Conservation (phyloP, 495 filamentous ascomycete genomes). For the Aspergillus nanangensis region DNA sequence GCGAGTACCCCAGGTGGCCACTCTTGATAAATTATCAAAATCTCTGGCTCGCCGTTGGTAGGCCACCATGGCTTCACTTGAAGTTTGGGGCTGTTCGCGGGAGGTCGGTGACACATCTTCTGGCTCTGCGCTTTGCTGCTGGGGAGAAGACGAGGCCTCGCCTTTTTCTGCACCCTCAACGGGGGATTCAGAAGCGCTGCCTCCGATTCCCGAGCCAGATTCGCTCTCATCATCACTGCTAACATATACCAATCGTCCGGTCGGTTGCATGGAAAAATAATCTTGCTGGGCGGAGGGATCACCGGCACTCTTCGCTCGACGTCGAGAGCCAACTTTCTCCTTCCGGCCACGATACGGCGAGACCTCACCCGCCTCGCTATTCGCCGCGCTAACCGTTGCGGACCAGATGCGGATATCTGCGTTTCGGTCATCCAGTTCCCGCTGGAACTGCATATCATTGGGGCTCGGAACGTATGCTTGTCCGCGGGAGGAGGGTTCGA, state of each 20-base stretch:
- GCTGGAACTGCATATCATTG: constrained; percentile 38
- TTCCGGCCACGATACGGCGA: constrained; percentile 16
- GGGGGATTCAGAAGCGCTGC: constrained; percentile 26
- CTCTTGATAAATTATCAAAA: constrained; percentile 51
- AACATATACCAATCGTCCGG: constrained; percentile 35
- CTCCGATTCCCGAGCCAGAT: constrained; percentile 14
- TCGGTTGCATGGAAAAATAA: constrained; percentile 37
- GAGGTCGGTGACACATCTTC: constrained; percentile 21
- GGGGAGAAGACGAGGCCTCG: constrained; percentile 20
- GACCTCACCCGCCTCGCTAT: constrained; percentile 34
- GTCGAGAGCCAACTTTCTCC: constrained; percentile 19
- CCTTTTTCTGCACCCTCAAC: constrained; percentile 23
- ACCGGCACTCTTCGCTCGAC: constrained; percentile 45
- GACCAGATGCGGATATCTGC: constrained; percentile 44
- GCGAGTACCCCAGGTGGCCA: constrained; percentile 70
- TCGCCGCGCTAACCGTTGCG: constrained; percentile 34
- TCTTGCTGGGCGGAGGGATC: constrained; percentile 39
- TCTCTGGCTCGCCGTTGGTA: constrained; percentile 40
- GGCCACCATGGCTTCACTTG: constrained; percentile 41
- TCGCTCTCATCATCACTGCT: constrained; percentile 38
- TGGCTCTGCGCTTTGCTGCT: constrained; percentile 14
- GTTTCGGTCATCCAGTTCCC: constrained; percentile 38
- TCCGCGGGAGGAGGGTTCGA: constrained; percentile 36
- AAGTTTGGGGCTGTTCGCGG: constrained; percentile 38
- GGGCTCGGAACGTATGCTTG: constrained; percentile 39